Evolutionary conservation across 179 eudicot genomes (phyloP).

Genomic region (Beta corolliflora): DNA sequence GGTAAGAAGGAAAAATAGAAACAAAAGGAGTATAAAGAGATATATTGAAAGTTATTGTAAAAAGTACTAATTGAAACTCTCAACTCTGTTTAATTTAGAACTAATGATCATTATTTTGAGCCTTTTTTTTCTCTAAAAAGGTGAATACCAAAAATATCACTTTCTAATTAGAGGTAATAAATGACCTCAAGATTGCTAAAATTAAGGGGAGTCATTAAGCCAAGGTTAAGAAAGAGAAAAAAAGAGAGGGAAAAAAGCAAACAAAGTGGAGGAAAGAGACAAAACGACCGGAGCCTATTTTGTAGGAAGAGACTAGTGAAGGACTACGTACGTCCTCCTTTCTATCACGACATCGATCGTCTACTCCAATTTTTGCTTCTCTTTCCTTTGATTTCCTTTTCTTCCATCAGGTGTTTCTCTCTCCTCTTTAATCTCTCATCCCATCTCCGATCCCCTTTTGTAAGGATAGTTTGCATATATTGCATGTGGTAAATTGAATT

Average conservation of each 20-base stretch:
- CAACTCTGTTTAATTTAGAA: not conserved
- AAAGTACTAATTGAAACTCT: not conserved
- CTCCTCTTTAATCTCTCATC: too few species aligned
- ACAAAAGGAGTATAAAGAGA: too few species aligned
- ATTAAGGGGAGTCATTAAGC: conserved; percentile 21
- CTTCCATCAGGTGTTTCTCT: conserved; percentile 30
- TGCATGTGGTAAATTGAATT: too few species aligned
- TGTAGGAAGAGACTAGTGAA: conserved; percentile 32
- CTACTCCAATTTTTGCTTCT: conserved; percentile 29
- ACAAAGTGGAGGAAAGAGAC: conserved; percentile 12
- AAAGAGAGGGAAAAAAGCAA: not conserved
- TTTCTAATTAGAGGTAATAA: not conserved
- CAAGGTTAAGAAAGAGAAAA: conserved; percentile 12
- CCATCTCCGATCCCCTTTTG: too few species aligned
- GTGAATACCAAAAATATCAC: not conserved
- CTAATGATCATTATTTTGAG: not conserved
- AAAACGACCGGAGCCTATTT: conserved; percentile 27
- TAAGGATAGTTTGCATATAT: not conserved
- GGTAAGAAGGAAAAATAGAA: too few species aligned
- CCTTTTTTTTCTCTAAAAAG: not conserved
- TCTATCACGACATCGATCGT: conserved; percentile 28
- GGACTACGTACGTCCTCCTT: conserved; percentile 13
- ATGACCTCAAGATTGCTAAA: conserved; percentile 13
- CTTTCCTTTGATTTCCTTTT: conserved; percentile 29
- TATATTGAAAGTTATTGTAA: not conserved